Evolutionary conservation across 2,329 filamentous ascomycete species (phyloP), one percentile per base, ranked within the genome.

Genomic region (Fusarium chaquense): DNA sequence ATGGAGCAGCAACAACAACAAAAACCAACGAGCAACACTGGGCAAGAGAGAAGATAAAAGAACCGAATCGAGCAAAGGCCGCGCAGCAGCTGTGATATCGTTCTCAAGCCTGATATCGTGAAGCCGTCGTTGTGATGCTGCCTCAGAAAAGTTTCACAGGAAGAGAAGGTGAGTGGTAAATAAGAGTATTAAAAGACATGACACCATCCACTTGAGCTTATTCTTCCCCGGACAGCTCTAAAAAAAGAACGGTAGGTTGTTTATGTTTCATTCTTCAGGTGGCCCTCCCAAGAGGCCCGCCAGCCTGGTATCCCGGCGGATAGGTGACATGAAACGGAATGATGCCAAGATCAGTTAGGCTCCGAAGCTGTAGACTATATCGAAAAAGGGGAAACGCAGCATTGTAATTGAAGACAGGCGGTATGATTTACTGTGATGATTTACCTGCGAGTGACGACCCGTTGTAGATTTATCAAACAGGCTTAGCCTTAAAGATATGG

Each of bases 51-150:
- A 50, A 57, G 10, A 55, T 16, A 50, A 59, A 62, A 18, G 28
- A 58, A 51, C 41, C 15, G 53, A 38, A 71, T 44, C 22, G 22
- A 62, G 33, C 32, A 52, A 56, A 41, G 63, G 65, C 69, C 53
- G 69, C 69, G 65, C 69, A 64, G 69, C 69, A 71, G 69, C 69
- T 70, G 50, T 56, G 45, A 32, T 57, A 58, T 58, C 47, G 36
- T 51, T 69, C 49, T 58, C 67, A 56, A 46, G 41, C 67, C 55
- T 70, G 51, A 26, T 58, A 54, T 58, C 41, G 47, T 32, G 49
- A 55, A 45, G 44, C 51, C 50, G 63, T 47, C 62, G 65, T 56
- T 43, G 63, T 55, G 33, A 50, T 58, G 52, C 49, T 69, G 30
- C 49, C 10, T 20, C 63, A 46, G 24, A 56, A 62, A 51, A 62